Percentiles rank a stretch among this genome's conserved stretches.
Conservation (phyloP, 1,284 basidiomycete species). For the Cryptococcus sp. region DNA sequence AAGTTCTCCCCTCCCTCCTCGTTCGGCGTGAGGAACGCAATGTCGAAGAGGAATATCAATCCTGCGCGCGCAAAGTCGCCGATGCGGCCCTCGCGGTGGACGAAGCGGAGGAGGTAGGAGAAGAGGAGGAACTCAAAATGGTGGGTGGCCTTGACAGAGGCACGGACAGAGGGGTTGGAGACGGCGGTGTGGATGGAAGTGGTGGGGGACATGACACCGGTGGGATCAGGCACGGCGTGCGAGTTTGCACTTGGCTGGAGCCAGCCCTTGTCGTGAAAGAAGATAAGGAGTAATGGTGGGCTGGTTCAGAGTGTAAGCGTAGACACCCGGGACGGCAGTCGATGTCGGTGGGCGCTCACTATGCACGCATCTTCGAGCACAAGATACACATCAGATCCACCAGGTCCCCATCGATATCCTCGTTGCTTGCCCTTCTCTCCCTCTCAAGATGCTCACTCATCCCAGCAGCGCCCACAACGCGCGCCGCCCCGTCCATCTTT, state of each 20-base stretch:
- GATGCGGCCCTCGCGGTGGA: constrained; percentile 88
- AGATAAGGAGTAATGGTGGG: constrained; percentile 87
- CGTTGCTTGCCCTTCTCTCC: constrained; percentile 14
- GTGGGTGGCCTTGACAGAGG: constrained; percentile 14
- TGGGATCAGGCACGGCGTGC: constrained; percentile 61
- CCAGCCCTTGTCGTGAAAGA: constrained; percentile 78
- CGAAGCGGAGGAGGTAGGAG: constrained; percentile 91
- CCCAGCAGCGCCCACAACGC: constrained; percentile 74
- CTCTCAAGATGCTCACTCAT: constrained; percentile 44
- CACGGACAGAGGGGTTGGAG: constrained; percentile 25
- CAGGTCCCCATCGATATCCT: constrained; percentile 55
- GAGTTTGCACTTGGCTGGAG: constrained; percentile 17
- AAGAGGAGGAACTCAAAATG: constrained; percentile 91
- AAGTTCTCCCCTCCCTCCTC: constrained; percentile 37
- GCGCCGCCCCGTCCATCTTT: constrained; percentile 66
- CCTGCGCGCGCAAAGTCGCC: constrained; percentile 93
- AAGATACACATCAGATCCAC: constrained; percentile 86
- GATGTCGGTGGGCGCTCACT: constrained; percentile 50
- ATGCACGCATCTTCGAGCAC: constrained; percentile 82
- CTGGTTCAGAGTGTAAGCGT: constrained; percentile 18
- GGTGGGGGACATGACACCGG: constrained; percentile 51
- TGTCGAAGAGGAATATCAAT: constrained; percentile 86
- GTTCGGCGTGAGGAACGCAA: constrained; percentile 65
- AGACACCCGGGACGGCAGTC: no score
- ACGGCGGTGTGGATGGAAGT: constrained; percentile 50